Percentiles rank a stretch among this genome's conserved stretches.
Conservation (phyloP, 1,284 basidiomycete genomes). For the Sparassis latifolia region DNA sequence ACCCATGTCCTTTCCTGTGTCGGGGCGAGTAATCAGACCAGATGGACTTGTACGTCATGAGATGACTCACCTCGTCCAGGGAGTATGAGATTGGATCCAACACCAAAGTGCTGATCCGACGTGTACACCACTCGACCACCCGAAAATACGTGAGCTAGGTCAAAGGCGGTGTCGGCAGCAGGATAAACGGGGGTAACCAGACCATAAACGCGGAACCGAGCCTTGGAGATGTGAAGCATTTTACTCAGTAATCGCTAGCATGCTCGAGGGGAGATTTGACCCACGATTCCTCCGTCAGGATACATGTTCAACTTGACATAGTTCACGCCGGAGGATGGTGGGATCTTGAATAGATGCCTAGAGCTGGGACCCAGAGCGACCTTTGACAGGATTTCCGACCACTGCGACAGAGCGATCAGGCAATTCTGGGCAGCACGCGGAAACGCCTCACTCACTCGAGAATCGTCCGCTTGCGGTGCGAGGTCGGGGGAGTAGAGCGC, state of each 20-base stretch:
- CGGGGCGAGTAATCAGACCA: neutral
- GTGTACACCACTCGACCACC: constrained; percentile 79
- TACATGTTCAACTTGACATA: constrained; percentile 94
- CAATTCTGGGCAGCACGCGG: neutral
- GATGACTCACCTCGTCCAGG: constrained; percentile 69
- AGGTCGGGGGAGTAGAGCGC: constrained; percentile 45
- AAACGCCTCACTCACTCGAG: constrained; percentile 37
- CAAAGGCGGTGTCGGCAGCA: constrained; percentile 48
- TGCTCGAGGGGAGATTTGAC: constrained; percentile 22
- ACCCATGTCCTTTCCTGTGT: constrained; percentile 77
- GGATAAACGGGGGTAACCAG: constrained; percentile 64
- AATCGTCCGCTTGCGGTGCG: constrained; percentile 39
- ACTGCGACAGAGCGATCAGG: constrained; percentile 38
- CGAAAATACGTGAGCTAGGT: constrained; percentile 87
- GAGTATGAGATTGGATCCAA: constrained; percentile 85
- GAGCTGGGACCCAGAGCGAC: constrained; percentile 76
- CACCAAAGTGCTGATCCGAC: constrained; percentile 93
- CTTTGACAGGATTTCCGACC: constrained; percentile 76
- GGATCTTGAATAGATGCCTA: constrained; percentile 80
- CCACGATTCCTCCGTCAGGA: constrained; percentile 92
- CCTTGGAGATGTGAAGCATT: constrained; percentile 37
- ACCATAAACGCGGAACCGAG: constrained; percentile 86
- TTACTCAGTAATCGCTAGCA: neutral
- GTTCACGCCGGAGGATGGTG: constrained; percentile 51
- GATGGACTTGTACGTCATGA: neutral